Percentiles rank a stretch among this genome's conserved stretches.
Evolutionary conservation across 257 asterid genomes (phyloP).

Genomic region (Echites panduratus): DNA sequence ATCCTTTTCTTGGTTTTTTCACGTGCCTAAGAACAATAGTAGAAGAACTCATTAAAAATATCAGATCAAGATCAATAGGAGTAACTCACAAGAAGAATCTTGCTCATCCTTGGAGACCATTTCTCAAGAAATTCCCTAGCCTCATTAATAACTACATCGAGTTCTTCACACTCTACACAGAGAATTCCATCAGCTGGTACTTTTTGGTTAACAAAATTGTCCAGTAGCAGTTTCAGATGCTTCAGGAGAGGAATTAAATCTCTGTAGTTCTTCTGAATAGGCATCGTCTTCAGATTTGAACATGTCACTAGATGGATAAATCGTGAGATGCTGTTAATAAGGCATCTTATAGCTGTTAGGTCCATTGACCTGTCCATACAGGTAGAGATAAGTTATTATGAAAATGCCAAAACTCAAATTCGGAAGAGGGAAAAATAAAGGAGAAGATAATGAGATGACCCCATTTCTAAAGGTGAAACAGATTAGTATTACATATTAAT

Average conservation of each 20-base stretch:
- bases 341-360: slow-evolving; percentile 63
- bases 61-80: slow-evolving; percentile 11
- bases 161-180: slow-evolving; percentile 58
- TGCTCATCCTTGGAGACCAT: slow-evolving; percentile 93
- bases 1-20: background rate
- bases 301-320: slow-evolving; percentile 81
- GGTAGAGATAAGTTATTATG: background rate
- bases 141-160: slow-evolving; percentile 72
- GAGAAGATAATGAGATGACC: background rate
- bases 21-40: background rate
- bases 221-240: slow-evolving; percentile 69
- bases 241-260: slow-evolving; percentile 50
- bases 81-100: slow-evolving; percentile 70
- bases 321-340: slow-evolving; percentile 78
- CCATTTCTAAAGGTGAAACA: background rate
- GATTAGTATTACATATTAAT: background rate
- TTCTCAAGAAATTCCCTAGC: slow-evolving; percentile 83
- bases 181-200: slow-evolving; percentile 45
- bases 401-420: background rate
- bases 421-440: background rate
- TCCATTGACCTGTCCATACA: slow-evolving; percentile 63
- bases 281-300: slow-evolving; percentile 49
- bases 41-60: slow-evolving; percentile 5
- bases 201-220: slow-evolving; percentile 39
- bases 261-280: slow-evolving; percentile 58